Evolutionary conservation across 2,329 filamentous ascomycete genomes (phyloP), one percentile per base, ranked within the genome.

Genomic region (Aureobasidium zeae): DNA sequence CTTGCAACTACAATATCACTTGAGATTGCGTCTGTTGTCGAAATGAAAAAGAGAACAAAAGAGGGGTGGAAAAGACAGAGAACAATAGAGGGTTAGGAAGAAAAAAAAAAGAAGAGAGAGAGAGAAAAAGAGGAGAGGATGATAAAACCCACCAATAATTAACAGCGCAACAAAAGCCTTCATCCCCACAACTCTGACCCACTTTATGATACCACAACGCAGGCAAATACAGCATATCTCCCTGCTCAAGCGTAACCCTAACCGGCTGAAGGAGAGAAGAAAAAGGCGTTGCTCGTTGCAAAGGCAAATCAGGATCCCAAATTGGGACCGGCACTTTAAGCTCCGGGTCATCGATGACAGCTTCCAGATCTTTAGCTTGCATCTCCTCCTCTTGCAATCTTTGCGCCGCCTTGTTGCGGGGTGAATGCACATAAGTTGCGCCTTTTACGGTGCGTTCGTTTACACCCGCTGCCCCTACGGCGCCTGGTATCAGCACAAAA

Each of bases 171-270:
- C 83, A 86, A 22, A 88, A 76, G 0, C 79, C 81, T 49, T 87
- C 82, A 0, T 75, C 66, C 0, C 70, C 71, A 51, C 76, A 79
- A 2, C 73, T 78, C 57, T 91, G 85, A 5, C 74, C 77, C 4
- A 91, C 85, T 58, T 89, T 87, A 58, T 91, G 85, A 57, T 84
- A 86, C 85, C 85, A 91, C 70, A 88, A 74, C 5, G 82, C 79
- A 5, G 85, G 85, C 21, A 91, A 65, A 62, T 91, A 91, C 12
- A 91, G 61, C 78, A 91, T 85, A 57, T 91, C 85, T 0, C 84
- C 84, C 8, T 78, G 73, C 1, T 79, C 61, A 3, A 91, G 62
- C 0, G 79, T 83, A 1, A 88, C 77, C n/a, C 72, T 67, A 49
- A 86, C 53, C 5, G 82, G 79, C 35, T 64, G 63, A 0, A 76